Conservation (phyloP, 1,284 basidiomycete genomes). For the Peniophora sp. region DNA sequence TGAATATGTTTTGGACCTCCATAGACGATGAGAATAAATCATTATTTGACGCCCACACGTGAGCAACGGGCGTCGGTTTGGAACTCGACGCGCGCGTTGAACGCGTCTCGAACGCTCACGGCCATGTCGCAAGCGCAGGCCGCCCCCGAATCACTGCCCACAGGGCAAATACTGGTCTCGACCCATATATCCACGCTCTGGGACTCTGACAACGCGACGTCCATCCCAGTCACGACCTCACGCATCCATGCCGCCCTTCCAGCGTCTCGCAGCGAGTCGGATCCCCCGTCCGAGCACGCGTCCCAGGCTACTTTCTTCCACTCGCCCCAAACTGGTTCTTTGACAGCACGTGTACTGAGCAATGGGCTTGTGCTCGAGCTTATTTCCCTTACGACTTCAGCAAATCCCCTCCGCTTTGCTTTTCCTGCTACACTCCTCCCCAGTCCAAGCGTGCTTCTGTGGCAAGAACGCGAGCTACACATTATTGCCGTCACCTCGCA, state of each 20-base stretch:
- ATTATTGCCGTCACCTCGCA: slow-evolving; percentile 61
- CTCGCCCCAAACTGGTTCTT: slow-evolving; percentile 51
- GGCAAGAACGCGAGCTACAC: slow-evolving; percentile 56
- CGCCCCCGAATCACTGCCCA: no score
- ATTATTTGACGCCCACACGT: no score
- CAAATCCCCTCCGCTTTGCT: slow-evolving; percentile 64
- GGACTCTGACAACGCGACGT: slow-evolving; percentile 40
- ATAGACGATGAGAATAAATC: no score
- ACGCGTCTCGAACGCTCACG: no score
- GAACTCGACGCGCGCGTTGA: no score
- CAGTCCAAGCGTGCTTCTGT: slow-evolving; percentile 57
- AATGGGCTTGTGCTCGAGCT: slow-evolving; percentile 74
- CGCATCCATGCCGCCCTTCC: slow-evolving; percentile 45
- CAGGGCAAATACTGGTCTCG: slow-evolving; percentile 39
- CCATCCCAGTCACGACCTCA: slow-evolving; percentile 48
- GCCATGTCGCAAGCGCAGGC: no score
- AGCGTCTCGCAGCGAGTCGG: slow-evolving; percentile 32
- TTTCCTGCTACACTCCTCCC: slow-evolving; percentile 71
- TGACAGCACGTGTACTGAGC: slow-evolving; percentile 71
- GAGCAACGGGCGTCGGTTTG: no score
- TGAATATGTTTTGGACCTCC: no score
- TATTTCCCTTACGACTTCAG: slow-evolving; percentile 55
- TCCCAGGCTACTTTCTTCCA: slow-evolving; percentile 53
- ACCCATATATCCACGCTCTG: slow-evolving; percentile 60
- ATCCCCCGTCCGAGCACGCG: slow-evolving; percentile 69